These are phyloP conservation scores for Glonium stellatum DNA, from an alignment of 495 filamentous ascomycete species.

Conservation along the genomic window DNA sequence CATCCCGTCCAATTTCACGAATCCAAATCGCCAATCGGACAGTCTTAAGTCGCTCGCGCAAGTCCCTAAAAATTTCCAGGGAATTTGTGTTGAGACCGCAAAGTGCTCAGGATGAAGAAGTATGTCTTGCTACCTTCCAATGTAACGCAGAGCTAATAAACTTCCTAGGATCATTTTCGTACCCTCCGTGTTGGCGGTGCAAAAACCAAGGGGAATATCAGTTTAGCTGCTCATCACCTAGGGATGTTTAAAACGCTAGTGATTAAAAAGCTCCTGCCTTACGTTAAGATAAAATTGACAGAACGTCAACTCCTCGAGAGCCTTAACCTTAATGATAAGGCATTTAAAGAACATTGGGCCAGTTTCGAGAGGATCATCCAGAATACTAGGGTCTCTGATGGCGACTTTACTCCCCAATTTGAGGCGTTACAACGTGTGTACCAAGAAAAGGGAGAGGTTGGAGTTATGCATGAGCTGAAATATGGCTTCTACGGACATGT, in stretches of 20 bases:
- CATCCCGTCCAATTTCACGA: background rate
- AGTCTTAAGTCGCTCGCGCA: background rate
- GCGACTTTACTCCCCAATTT: conserved; percentile 1
- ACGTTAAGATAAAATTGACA: conserved; percentile 4
- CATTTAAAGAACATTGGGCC: conserved; percentile 18
- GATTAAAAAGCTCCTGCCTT: background rate
- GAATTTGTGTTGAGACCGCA: too few relatives aligned
- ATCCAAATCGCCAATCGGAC: background rate
- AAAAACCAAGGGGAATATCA: too few relatives aligned
- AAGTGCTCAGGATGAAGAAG: too few relatives aligned
- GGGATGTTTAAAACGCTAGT: background rate
- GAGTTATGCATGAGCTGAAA: conserved; percentile 44
- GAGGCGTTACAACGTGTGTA: background rate
- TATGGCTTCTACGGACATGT: conserved; percentile 53
- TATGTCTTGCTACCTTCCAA: too few relatives aligned
- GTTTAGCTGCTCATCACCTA: background rate
- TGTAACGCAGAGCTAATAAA: too few relatives aligned
- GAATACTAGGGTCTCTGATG: background rate
- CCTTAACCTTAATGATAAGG: conserved; percentile 8
- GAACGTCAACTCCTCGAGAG: conserved; percentile 12
- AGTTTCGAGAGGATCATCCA: conserved; percentile 7
- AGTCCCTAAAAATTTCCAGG: too few relatives aligned
- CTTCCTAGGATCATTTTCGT: too few relatives aligned
- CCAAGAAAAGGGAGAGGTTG: background rate
- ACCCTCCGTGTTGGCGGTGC: too few relatives aligned